Percentiles rank a stretch among this genome's conserved stretches.
phyloP scores from a whole-genome alignment of 2,329 filamentous ascomycete species.

The Setomelanomma holmii region DNA sequence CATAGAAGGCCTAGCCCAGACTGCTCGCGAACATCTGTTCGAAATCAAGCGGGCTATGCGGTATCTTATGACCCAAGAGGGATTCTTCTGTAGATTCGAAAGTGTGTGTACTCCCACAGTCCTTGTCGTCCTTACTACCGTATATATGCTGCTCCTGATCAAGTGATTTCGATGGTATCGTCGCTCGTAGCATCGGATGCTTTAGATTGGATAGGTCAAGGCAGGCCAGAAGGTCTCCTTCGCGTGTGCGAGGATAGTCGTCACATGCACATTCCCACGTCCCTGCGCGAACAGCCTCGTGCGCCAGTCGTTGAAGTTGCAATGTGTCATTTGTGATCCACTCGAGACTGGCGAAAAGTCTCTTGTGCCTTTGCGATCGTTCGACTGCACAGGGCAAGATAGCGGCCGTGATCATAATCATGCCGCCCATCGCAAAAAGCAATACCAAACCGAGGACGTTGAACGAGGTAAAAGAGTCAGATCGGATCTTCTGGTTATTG shows the following conservation, averaged over 20 bases:
- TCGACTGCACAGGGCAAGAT: background rate
- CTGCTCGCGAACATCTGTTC: no score
- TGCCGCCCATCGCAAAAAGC: background rate
- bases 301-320: slow-evolving; percentile 21
- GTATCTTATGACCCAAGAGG: background rate
- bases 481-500: slow-evolving; percentile 9
- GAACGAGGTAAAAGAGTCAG: slow-evolving; percentile 6
- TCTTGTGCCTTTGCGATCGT: background rate
- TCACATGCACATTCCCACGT: slow-evolving; percentile 6
- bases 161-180: background rate
- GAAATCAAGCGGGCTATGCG: background rate
- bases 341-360: background rate
- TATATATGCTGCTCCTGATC: background rate
- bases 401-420: background rate
- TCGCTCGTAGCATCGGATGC: background rate
- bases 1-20: no score
- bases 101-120: background rate
- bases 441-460: slow-evolving; percentile 5
- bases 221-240: background rate
- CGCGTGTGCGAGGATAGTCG: background rate
- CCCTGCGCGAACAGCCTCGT: slow-evolving; percentile 12
- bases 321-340: slow-evolving; percentile 13
- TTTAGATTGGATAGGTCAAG: background rate
- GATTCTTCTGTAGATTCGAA: background rate
- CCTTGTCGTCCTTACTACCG: background rate